These are phyloP conservation scores for Calophaca sinica DNA, from an alignment of 306 rosid species.

Conservation along the genomic window DNA sequence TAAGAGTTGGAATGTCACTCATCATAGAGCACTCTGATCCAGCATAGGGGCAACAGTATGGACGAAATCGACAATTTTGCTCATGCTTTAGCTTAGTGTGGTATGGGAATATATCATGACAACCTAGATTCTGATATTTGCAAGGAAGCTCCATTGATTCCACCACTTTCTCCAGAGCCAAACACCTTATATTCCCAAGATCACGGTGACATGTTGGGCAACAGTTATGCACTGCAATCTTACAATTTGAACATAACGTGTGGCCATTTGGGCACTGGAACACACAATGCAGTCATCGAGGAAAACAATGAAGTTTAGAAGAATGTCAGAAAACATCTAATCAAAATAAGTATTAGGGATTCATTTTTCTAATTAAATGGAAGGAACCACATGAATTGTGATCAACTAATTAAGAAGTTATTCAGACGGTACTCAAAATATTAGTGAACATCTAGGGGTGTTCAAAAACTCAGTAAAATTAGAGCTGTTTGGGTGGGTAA, in stretches of 20 bases:
- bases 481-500: background rate
- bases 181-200: constrained; percentile 86
- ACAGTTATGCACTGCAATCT: constrained; percentile 68
- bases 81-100: constrained; percentile 84
- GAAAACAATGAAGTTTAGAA: constrained; percentile 33
- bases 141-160: constrained; percentile 88
- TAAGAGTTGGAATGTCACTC: constrained; percentile 81
- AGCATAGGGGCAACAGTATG: constrained; percentile 91
- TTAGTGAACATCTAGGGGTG: background rate
- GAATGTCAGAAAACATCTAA: background rate
- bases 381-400: background rate
- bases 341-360: constrained; percentile 2
- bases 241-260: constrained; percentile 87
- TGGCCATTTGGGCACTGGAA: constrained; percentile 98
- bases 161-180: constrained; percentile 95
- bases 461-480: background rate
- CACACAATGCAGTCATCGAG: constrained; percentile 32
- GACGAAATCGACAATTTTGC: constrained; percentile 81
- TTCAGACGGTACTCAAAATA: background rate
- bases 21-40: constrained; percentile 89
- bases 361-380: background rate
- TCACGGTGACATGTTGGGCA: constrained; percentile 89
- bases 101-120: constrained; percentile 81
- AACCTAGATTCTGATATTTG: constrained; percentile 78
- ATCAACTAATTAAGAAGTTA: background rate